These are phyloP conservation scores for Calonectria henricotiae DNA, from an alignment of 2,329 filamentous ascomycete species.

Conservation along the genomic window DNA sequence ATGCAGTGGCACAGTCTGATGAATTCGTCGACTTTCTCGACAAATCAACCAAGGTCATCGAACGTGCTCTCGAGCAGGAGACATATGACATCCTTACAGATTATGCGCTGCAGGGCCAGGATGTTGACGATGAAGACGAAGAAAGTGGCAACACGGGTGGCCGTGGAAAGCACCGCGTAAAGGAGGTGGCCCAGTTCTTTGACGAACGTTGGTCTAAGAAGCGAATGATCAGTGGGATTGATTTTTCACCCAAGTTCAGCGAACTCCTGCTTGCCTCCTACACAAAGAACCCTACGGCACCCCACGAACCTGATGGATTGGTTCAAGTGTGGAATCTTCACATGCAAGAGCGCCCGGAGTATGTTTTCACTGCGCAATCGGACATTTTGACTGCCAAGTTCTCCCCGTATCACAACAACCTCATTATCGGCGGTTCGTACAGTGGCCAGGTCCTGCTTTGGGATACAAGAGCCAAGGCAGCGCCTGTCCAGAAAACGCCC, in stretches of 20 bases:
- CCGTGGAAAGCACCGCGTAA: slow-evolving; percentile 82
- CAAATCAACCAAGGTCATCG: slow-evolving; percentile 95
- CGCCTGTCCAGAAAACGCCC: slow-evolving; percentile 95
- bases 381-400: slow-evolving; percentile 97
- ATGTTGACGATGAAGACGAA: slow-evolving; percentile 87
- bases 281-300: slow-evolving; percentile 96
- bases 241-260: slow-evolving; percentile 96
- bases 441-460: slow-evolving; percentile 96
- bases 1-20: slow-evolving; percentile 90
- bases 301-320: slow-evolving; percentile 92
- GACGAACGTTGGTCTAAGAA: slow-evolving; percentile 98
- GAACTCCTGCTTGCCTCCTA: slow-evolving; percentile 95
- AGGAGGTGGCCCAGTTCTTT: slow-evolving; percentile 93
- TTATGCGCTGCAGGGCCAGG: slow-evolving; percentile 87
- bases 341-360: slow-evolving; percentile 94
- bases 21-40: slow-evolving; percentile 98
- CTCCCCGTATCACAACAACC: slow-evolving; percentile 97
- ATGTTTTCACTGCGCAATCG: slow-evolving; percentile 95
- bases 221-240: slow-evolving; percentile 94
- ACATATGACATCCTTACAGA: slow-evolving; percentile 94
- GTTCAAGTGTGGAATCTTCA: slow-evolving; percentile 98
- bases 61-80: slow-evolving; percentile 93
- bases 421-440: slow-evolving; percentile 96
- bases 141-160: slow-evolving; percentile 79
- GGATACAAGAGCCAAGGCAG: slow-evolving; percentile 93